Base-by-base conservation (phyloP, 345 rosid genomes). In the Rhizophora mangle region DNA sequence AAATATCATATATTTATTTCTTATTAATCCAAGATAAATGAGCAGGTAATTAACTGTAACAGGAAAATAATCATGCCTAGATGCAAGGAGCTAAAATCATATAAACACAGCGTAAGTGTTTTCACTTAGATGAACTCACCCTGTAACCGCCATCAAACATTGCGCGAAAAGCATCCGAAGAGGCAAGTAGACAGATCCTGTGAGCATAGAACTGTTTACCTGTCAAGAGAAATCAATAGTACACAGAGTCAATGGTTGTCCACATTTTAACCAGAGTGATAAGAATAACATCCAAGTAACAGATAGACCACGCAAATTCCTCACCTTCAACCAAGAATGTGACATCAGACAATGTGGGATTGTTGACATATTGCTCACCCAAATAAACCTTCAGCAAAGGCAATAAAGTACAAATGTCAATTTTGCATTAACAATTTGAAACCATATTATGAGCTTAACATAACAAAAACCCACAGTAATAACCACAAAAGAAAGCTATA, bases 101-200 rank as follows among this genome's bases (percentile, higher is more conserved):
- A 56, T 22, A 16, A 56, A 15, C 31, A 21, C 62, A 54, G 6
- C n/a, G 6, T 32, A 24, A 53, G 29, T 31, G 19, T 54, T 47
- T 46, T 53, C 18, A 56, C 6, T 36, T 67, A 5, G 29, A 8
- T 8, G 53, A 70, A 36, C 82, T 86, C 71, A 88, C 93, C 87
- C 82, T 76, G 79, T 90, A 90, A 53, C 85, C 86, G 49, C 91
- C 93, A 73, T 88, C 93, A 63, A 90, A 90, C 96, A 90, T 88
- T 65, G 96, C 96, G 64, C 88, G 89, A 24, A 88, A 90, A 49
- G 84, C 85, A 71, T 90, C 96, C 7, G 93, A 90, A 24, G 93
- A 86, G 76, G 89, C 96, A 75, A 90, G 89, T 71, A 90, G 79
- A 68, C 96, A 81, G 60, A 86, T 86, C 78, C 84, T 84, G 76